Evolutionary conservation across 1,139 yeast genomes (phyloP).

Genomic region (Kazachstania sp.): DNA sequence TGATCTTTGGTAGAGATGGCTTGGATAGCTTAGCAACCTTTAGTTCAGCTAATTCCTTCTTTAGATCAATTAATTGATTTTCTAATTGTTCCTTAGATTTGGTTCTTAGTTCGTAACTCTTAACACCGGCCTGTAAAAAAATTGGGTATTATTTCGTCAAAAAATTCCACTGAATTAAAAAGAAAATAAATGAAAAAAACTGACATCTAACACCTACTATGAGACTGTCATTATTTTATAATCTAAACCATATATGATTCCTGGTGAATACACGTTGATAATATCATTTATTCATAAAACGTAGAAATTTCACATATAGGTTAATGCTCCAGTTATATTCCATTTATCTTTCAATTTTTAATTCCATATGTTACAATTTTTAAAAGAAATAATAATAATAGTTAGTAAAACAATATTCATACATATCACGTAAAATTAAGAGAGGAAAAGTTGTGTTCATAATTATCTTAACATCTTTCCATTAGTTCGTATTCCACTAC

Average conservation of each 20-base stretch:
- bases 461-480: neutral
- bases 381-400: neutral
- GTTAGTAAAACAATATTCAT: conserved; percentile 6
- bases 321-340: too few species aligned
- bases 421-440: too few species aligned
- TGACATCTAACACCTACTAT: neutral
- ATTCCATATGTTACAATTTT: conserved; percentile 20
- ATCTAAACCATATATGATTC: too few species aligned
- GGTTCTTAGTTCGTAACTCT: conserved; percentile 95
- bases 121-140: conserved; percentile 67
- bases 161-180: too few species aligned
- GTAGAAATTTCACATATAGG: too few species aligned
- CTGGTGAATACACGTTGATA: too few species aligned
- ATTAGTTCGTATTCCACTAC: too few species aligned
- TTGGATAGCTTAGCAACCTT: conserved; percentile 93
- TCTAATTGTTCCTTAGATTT: conserved; percentile 97
- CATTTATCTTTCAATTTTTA: neutral
- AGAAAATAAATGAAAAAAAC: neutral
- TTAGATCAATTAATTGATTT: conserved; percentile 89
- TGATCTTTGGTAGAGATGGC: conserved; percentile 92
- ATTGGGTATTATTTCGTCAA: neutral
- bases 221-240: neutral
- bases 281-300: too few species aligned
- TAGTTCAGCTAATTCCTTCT: conserved; percentile 94
- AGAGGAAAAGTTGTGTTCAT: neutral